Evolutionary conservation across 441 rosid genomes (phyloP).

Genomic region (Mallotus japonicus): DNA sequence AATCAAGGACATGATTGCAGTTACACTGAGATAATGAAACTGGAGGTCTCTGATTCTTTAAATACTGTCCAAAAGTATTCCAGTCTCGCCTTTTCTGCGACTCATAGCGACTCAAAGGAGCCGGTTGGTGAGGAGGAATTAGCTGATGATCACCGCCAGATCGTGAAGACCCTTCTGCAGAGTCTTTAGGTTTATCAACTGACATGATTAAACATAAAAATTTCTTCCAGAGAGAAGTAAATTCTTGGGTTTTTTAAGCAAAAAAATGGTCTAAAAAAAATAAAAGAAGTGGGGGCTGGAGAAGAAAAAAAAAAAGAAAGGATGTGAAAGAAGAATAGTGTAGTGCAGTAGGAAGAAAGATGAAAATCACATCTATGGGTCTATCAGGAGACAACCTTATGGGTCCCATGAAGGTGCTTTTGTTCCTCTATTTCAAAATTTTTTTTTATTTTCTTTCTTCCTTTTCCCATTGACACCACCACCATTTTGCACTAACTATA

Average conservation of each 20-base stretch:
- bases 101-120: conserved; percentile 70
- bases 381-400: conserved; percentile 44
- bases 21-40: conserved; percentile 67
- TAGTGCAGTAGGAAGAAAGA: conserved; percentile 33
- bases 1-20: conserved; percentile 71
- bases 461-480: conserved; percentile 18
- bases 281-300: conserved; percentile 6
- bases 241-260: conserved; percentile 29
- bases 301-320: conserved; percentile 11
- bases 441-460: conserved; percentile 12
- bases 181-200: conserved; percentile 31
- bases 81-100: conserved; percentile 82
- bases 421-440: conserved; percentile 30
- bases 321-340: conserved; percentile 29
- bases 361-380: conserved; percentile 46
- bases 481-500: conserved; percentile 30
- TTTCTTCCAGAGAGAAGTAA: conserved; percentile 7
- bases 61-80: conserved; percentile 86
- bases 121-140: conserved; percentile 20
- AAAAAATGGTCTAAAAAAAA: conserved; percentile 12
- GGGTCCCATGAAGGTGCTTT: conserved; percentile 50
- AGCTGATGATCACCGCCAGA: conserved; percentile 34
- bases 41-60: conserved; percentile 79
- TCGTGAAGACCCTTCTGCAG: conserved; percentile 51
- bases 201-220: conserved; percentile 30